Conservation (phyloP, 306 rosid species). For the Pyrus communis region DNA sequence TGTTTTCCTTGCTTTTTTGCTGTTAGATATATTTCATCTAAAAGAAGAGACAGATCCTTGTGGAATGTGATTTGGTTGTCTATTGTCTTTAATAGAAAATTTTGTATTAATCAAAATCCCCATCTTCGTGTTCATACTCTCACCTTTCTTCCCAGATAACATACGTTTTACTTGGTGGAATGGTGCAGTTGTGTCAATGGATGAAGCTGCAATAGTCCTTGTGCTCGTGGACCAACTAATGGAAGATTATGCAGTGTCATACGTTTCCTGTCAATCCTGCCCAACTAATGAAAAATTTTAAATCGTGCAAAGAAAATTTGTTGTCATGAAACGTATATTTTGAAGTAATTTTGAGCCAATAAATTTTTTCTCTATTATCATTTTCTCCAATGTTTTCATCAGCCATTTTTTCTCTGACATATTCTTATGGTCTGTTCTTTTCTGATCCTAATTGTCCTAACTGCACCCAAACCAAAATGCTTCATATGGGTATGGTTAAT, state of each 20-base stretch:
- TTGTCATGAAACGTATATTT: too few relatives aligned
- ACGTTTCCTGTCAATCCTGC: slow-evolving; percentile 61
- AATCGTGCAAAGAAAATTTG: not conserved
- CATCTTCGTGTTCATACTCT: too few relatives aligned
- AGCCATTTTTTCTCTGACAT: too few relatives aligned
- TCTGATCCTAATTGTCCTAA: too few relatives aligned
- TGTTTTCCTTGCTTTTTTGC: not conserved
- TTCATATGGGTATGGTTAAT: too few relatives aligned
- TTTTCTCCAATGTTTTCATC: not conserved
- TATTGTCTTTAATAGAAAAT: not conserved
- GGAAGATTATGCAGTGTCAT: slow-evolving; percentile 83
- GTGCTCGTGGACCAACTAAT: slow-evolving; percentile 83
- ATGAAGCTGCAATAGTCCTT: slow-evolving; percentile 85
- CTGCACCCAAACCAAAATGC: too few relatives aligned
- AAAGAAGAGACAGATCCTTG: not conserved
- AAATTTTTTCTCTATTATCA: not conserved
- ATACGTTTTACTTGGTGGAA: slow-evolving; percentile 7
- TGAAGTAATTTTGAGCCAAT: not conserved
- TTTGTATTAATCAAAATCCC: too few relatives aligned
- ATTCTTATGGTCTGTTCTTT: too few relatives aligned
- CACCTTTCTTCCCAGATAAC: not conserved
- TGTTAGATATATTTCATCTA: not conserved
- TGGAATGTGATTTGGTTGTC: not conserved
- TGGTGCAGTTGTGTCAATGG: slow-evolving; percentile 91
- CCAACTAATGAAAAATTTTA: slow-evolving; percentile 34